These are phyloP conservation scores for Pachysandra terminalis DNA, from an alignment of 164 flowering plant species.

Conservation along the genomic window DNA sequence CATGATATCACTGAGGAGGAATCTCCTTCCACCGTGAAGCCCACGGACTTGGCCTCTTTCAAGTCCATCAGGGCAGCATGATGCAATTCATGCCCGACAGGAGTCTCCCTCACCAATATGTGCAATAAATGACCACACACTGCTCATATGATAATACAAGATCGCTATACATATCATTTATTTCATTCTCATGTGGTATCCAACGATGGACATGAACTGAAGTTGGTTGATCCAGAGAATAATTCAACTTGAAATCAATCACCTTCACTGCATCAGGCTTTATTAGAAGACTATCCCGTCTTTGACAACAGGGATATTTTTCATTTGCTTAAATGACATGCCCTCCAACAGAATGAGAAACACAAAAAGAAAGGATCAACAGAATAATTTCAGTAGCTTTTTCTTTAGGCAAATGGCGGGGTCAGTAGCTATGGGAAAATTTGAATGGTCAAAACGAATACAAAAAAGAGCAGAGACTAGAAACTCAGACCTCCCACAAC, in stretches of 20 bases:
- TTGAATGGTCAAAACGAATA: neutral
- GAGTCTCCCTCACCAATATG: too few species aligned
- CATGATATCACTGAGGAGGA: too few species aligned
- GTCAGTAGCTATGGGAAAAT: neutral
- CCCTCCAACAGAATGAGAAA: too few species aligned
- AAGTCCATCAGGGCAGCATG: too few species aligned
- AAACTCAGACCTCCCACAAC: neutral
- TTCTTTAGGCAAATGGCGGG: too few species aligned
- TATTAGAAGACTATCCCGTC: neutral
- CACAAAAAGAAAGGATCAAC: neutral
- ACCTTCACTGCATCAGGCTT: too few species aligned
- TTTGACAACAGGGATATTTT: neutral
- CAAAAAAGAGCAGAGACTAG: neutral
- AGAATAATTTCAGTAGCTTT: neutral
- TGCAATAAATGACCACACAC: too few species aligned
- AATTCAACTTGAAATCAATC: neutral
- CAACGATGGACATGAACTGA: neutral
- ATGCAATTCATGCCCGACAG: too few species aligned
- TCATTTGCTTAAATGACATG: neutral
- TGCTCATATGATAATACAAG: neutral
- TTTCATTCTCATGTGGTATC: too few species aligned
- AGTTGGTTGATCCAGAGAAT: neutral
- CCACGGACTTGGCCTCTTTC: too few species aligned
- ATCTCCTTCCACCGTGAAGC: too few species aligned
- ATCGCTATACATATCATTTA: neutral